A percentile compares a stretch with the other conserved stretches of the same genome.
phyloP scores from a whole-genome alignment of 805 yeast genomes.

The Groenewaldozyma tartarivorans region DNA sequence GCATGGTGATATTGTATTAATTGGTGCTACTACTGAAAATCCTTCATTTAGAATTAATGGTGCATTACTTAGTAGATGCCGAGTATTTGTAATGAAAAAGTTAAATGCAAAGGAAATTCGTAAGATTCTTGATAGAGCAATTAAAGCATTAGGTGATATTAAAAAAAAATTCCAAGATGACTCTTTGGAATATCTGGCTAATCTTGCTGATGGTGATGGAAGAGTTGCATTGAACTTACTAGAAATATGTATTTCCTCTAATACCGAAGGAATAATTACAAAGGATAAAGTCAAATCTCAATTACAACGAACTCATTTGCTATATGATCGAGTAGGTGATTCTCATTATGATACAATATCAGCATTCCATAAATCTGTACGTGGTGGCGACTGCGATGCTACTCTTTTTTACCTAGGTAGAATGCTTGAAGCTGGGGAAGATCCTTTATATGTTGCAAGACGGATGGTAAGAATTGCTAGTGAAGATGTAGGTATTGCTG shows the following conservation, averaged over 20 bases:
- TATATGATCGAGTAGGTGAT: conserved; percentile 84
- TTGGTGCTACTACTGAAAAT: conserved; percentile 98
- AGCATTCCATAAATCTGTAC: conserved; percentile 85
- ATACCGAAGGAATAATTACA: conserved; percentile 14
- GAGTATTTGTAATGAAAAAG: conserved; percentile 59
- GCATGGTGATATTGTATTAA: conserved; percentile 64
- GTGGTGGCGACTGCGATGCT: conserved; percentile 89
- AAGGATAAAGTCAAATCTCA: conserved; percentile 29
- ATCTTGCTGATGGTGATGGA: conserved; percentile 80
- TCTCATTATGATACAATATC: conserved; percentile 91
- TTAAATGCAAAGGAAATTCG: conserved; percentile 41
- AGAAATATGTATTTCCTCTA: conserved; percentile 37
- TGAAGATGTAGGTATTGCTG: conserved; percentile 86
- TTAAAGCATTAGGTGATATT: conserved; percentile 41
- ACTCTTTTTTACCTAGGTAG: conserved; percentile 76
- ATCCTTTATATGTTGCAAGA: conserved; percentile 79
- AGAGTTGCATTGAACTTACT: conserved; percentile 71
- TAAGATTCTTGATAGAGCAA: conserved; percentile 47
- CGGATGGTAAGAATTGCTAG: conserved; percentile 92
- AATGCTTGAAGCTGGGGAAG: conserved; percentile 92
- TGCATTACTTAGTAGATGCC: conserved; percentile 78
- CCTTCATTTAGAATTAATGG: conserved; percentile 75
- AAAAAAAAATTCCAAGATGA: conserved; percentile 45
- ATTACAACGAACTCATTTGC: conserved; percentile 42
- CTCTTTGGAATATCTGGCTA: conserved; percentile 58